These are phyloP conservation scores for Coleophoma cylindrospora DNA, from an alignment of 2,329 filamentous ascomycete species.

Conservation along the genomic window DNA sequence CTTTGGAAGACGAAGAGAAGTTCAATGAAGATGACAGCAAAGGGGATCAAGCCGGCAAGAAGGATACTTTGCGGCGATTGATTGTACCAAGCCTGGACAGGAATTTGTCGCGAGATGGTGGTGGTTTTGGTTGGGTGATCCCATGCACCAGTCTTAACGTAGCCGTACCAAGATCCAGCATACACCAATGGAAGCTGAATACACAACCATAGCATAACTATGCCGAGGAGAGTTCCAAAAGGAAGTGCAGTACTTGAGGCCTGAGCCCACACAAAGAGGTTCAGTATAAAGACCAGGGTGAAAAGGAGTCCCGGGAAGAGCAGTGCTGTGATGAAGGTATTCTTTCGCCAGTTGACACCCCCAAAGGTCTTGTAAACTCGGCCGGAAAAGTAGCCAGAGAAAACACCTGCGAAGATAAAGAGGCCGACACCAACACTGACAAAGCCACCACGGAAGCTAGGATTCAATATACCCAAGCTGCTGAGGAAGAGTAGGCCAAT, in stretches of 20 bases:
- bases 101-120: slow-evolving; percentile 67
- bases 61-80: slow-evolving; percentile 58
- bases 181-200: slow-evolving; percentile 85
- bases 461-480: slow-evolving; percentile 74
- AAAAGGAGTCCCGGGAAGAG: slow-evolving; percentile 79
- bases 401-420: slow-evolving; percentile 77
- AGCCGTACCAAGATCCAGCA: slow-evolving; percentile 73
- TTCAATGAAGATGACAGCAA: slow-evolving; percentile 85
- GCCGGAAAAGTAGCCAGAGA: slow-evolving; percentile 84
- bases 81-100: slow-evolving; percentile 71
- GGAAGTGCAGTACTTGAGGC: slow-evolving; percentile 84
- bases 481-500: slow-evolving; percentile 67
- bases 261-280: slow-evolving; percentile 87
- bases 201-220: slow-evolving; percentile 75
- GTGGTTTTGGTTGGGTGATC: slow-evolving; percentile 78
- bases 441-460: slow-evolving; percentile 85
- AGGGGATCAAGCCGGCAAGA: slow-evolving; percentile 73
- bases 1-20: slow-evolving; percentile 83
- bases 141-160: slow-evolving; percentile 61
- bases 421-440: slow-evolving; percentile 78
- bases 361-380: slow-evolving; percentile 81
- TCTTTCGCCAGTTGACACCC: slow-evolving; percentile 68
- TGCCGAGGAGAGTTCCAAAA: slow-evolving; percentile 69
- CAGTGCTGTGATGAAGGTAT: slow-evolving; percentile 70
- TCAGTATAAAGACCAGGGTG: slow-evolving; percentile 69